Percentiles rank a stretch among this genome's conserved stretches.
phyloP scores from a whole-genome alignment of 306 rosid species.

The Luffa acutangula region DNA sequence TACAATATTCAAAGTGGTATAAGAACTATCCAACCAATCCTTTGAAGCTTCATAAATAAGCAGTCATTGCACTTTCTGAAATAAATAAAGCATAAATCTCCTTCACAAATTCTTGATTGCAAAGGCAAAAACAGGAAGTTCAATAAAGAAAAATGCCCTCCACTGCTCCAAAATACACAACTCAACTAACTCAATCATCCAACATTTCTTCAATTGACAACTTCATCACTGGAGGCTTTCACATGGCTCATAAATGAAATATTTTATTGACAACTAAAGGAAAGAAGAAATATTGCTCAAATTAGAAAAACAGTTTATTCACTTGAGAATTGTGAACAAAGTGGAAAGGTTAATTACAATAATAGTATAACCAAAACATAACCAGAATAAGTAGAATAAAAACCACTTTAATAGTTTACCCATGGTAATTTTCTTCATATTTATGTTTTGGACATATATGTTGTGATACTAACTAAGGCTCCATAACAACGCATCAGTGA shows the following conservation, averaged over 20 bases:
- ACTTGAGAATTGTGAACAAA: background rate
- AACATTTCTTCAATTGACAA: background rate
- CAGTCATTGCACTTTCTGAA: slow-evolving; percentile 90
- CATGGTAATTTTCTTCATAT: too few relatives aligned
- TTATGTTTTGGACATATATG: too few relatives aligned
- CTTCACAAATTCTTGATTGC: background rate
- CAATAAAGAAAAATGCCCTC: background rate
- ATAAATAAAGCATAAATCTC: slow-evolving; percentile 8
- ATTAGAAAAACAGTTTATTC: background rate
- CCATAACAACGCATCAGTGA: too few relatives aligned
- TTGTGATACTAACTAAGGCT: too few relatives aligned
- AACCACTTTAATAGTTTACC: background rate
- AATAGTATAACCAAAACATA: background rate
- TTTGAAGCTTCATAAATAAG: slow-evolving; percentile 87
- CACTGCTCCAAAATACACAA: background rate
- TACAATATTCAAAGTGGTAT: background rate
- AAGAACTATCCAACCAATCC: slow-evolving; percentile 87
- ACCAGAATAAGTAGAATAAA: background rate
- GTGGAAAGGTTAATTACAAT: background rate
- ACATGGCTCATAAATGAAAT: background rate
- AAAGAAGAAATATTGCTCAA: background rate
- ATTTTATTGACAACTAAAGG: background rate
- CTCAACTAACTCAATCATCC: background rate
- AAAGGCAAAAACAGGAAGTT: background rate
- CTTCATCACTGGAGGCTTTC: background rate